Evolutionary conservation across 2,329 filamentous ascomycete species (phyloP).

Genomic region (Dothidotthia symphoricarpi): DNA sequence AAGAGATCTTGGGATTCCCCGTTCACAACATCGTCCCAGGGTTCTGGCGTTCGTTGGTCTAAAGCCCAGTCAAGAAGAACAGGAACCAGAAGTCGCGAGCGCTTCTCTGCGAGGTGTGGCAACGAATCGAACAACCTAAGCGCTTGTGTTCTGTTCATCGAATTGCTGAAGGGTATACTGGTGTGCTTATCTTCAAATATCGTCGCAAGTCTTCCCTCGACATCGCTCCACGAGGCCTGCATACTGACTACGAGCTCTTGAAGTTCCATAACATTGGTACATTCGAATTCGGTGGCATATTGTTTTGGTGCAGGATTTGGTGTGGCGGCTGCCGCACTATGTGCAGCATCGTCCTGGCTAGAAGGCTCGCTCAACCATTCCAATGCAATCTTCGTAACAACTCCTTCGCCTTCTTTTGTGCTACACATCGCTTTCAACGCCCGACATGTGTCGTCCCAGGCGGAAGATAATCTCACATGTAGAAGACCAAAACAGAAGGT

Average conservation of each 20-base stretch:
- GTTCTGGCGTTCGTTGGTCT: conserved; percentile 14
- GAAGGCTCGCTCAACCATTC: conserved; percentile 61
- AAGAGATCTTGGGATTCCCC: conserved; percentile 16
- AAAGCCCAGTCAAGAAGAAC: conserved; percentile 76
- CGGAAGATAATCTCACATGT: conserved; percentile 76
- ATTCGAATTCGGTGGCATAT: conserved; percentile 74
- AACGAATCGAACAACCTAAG: conserved; percentile 73
- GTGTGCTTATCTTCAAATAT: conserved; percentile 66
- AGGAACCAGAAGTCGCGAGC: conserved; percentile 80
- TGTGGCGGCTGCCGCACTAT: conserved; percentile 5
- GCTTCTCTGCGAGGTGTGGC: conserved; percentile 78
- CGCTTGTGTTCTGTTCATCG: conserved; percentile 70
- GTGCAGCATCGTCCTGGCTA: conserved; percentile 7
- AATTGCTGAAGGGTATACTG: conserved; percentile 51
- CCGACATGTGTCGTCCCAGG: conserved; percentile 81
- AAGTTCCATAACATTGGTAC: conserved; percentile 67
- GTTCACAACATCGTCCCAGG: neutral
- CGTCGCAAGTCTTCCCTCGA: conserved; percentile 57
- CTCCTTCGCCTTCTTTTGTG: conserved; percentile 68
- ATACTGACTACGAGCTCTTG: conserved; percentile 19
- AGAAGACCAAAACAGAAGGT: conserved; percentile 86
- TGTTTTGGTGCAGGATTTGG: conserved; percentile 18
- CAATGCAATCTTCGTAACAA: conserved; percentile 70
- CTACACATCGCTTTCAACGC: conserved; percentile 74
- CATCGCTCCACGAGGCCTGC: conserved; percentile 16